Conservation (phyloP, 2,329 filamentous ascomycete species). For the Phialophora macrospora region DNA sequence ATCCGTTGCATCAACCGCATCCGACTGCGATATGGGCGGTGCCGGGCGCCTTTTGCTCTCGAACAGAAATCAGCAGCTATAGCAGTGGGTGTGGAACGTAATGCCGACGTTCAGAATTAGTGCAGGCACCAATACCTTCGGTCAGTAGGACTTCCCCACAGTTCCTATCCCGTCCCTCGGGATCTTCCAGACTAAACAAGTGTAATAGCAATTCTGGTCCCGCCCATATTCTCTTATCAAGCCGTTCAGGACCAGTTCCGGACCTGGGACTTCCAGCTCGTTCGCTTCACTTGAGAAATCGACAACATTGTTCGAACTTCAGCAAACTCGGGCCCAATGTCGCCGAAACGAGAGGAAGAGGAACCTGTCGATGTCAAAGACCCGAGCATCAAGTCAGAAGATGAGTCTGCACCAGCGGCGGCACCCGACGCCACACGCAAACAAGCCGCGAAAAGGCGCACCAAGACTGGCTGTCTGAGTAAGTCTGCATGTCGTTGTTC, state of each 20-base stretch:
- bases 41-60: background rate
- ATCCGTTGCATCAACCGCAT: background rate
- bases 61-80: background rate
- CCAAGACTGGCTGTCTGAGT: constrained; percentile 93
- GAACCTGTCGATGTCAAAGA: constrained; percentile 38
- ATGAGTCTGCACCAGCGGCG: constrained; percentile 9
- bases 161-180: constrained; percentile 7
- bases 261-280: background rate
- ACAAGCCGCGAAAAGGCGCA: constrained; percentile 66
- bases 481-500: constrained; percentile 45
- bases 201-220: constrained; percentile 4
- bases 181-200: constrained; percentile 9
- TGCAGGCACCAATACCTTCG: constrained; percentile 2
- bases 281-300: background rate
- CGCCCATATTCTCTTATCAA: constrained; percentile 13
- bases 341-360: constrained; percentile 30
- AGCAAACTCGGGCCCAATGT: constrained; percentile 20
- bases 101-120: constrained; percentile 15
- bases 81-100: background rate
- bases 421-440: constrained; percentile 25
- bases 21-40: background rate
- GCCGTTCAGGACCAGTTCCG: background rate
- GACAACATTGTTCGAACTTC: background rate
- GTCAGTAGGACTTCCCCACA: constrained; percentile 9
- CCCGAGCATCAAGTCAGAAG: constrained; percentile 50